A percentile compares a stretch with the other conserved stretches of the same genome.
Evolutionary conservation across 1,139 yeast species (phyloP).

Genomic region (Scheffersomyces illinoinensis): DNA sequence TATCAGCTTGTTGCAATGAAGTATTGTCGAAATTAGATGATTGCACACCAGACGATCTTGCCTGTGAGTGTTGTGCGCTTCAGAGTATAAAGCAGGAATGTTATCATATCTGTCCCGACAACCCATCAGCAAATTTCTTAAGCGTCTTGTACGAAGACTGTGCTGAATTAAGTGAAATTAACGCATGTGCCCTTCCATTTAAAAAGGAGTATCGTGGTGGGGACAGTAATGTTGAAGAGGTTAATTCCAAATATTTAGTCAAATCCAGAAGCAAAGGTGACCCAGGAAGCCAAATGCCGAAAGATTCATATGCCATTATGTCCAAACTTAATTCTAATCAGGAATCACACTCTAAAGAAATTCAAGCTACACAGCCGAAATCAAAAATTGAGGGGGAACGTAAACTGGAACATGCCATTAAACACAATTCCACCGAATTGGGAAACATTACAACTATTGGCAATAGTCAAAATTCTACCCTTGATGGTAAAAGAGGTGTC

Average conservation of each 20-base stretch:
- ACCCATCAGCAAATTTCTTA: constrained; percentile 48
- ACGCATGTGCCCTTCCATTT: constrained; percentile 53
- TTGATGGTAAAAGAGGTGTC: neutral
- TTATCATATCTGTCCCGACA: constrained; percentile 50
- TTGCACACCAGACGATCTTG: constrained; percentile 53
- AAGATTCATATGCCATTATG: neutral
- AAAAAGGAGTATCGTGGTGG: constrained; percentile 26
- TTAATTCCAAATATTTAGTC: neutral
- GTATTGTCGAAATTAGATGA: constrained; percentile 45
- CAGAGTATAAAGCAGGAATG: constrained; percentile 48
- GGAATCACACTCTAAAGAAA: neutral
- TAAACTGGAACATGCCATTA: neutral
- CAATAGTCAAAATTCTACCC: neutral
- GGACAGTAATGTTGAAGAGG: neutral
- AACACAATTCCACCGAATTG: neutral
- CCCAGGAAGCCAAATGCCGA: neutral
- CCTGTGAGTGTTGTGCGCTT: constrained; percentile 58
- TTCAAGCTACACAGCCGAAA: neutral
- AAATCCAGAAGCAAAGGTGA: neutral
- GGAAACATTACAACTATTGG: neutral
- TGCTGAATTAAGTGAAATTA: constrained; percentile 45
- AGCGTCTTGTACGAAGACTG: constrained; percentile 49
- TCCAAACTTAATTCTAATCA: neutral
- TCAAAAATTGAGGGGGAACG: neutral
- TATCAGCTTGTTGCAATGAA: constrained; percentile 48